Evolutionary conservation across 148 eudicot genomes (phyloP).

Genomic region (Arctostaphylos glauca): DNA sequence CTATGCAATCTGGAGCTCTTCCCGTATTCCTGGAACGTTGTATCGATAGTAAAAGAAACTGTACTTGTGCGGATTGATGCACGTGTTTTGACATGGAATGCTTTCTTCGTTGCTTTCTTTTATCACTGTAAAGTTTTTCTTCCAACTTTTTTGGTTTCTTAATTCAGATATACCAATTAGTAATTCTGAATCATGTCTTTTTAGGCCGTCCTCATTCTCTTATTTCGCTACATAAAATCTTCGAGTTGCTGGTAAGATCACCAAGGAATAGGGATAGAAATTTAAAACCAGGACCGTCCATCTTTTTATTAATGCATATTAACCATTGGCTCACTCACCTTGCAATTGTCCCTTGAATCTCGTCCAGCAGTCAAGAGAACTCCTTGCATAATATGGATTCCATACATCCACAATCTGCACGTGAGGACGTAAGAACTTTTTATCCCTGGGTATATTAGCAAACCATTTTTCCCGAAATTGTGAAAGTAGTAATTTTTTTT

Average conservation of each 20-base stretch:
- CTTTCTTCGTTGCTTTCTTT: not conserved
- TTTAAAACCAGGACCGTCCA: not conserved
- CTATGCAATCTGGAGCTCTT: not conserved
- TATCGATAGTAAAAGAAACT: not conserved
- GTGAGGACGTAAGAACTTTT: not conserved
- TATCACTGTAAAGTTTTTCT: not conserved
- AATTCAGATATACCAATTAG: not conserved
- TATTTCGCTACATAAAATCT: not conserved
- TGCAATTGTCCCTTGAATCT: no score
- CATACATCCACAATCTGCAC: not conserved
- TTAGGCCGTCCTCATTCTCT: not conserved
- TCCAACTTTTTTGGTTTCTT: not conserved
- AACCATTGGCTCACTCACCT: no score
- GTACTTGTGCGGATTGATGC: not conserved
- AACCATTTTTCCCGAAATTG: no score
- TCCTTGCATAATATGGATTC: constrained; percentile 1
- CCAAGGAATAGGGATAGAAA: not conserved
- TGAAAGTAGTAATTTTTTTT: not conserved
- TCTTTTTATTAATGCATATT: not conserved
- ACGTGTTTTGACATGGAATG: not conserved
- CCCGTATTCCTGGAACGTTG: not conserved
- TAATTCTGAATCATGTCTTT: not conserved
- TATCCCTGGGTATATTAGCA: not conserved
- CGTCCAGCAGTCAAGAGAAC: no score
- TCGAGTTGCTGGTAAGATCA: not conserved